Evolutionary conservation across 352 stramenopile species (phyloP).

Genomic region (Blastocystis sp.): DNA sequence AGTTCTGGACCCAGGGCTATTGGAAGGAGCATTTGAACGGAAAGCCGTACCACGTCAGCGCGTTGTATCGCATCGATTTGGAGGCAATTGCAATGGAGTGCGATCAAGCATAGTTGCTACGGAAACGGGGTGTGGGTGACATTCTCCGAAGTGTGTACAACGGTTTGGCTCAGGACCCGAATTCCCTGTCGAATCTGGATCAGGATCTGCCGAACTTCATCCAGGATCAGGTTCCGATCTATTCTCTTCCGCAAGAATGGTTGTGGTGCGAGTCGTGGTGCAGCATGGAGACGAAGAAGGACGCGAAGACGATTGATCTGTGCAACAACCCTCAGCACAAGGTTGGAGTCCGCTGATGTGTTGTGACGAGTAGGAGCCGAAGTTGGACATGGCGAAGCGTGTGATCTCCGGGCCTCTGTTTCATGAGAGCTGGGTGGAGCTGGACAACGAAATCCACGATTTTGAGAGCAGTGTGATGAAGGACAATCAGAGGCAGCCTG

Average conservation of each 20-base stretch:
- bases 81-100: constrained; percentile 81
- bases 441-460: constrained; percentile 90
- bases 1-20: constrained; percentile 96
- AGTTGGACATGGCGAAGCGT: constrained; percentile 97
- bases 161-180: constrained; percentile 90
- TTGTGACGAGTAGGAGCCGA: constrained; percentile 81
- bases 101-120: constrained; percentile 12
- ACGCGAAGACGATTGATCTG: constrained; percentile 98
- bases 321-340: constrained; percentile 99
- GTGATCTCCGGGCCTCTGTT: constrained; percentile 94
- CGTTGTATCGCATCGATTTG: constrained; percentile 98
- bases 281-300: constrained; percentile 89
- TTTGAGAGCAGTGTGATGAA: constrained; percentile 16
- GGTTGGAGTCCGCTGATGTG: not conserved
- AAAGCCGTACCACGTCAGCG: constrained; percentile 97
- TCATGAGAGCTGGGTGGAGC: constrained; percentile 92
- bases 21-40: constrained; percentile 93
- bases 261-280: constrained; percentile 99
- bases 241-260: constrained; percentile 94
- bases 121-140: constrained; percentile 85
- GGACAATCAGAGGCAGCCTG: not conserved
- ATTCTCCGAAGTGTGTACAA: constrained; percentile 92
- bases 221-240: constrained; percentile 88
- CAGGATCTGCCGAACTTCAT: constrained; percentile 99
- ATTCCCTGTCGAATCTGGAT: constrained; percentile 96